Evolutionary conservation across 441 rosid species (phyloP).

Genomic region (Aleurites moluccanus): DNA sequence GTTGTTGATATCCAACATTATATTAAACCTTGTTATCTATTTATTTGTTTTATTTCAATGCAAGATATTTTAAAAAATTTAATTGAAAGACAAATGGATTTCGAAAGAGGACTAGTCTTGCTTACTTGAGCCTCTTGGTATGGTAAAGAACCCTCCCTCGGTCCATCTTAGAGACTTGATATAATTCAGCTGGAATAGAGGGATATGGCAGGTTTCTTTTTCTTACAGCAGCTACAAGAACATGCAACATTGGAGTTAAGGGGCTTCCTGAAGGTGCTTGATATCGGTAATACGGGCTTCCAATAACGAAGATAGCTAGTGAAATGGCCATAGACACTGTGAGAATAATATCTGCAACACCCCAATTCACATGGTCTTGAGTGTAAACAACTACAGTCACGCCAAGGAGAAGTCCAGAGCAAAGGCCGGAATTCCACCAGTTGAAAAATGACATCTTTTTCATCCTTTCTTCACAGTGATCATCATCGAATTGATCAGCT

Average conservation of each 20-base stretch:
- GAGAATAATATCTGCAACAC: conserved; percentile 61
- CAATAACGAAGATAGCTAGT: conserved; percentile 55
- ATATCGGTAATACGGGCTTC: conserved; percentile 76
- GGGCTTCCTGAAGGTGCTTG: conserved; percentile 72
- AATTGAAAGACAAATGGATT: background rate
- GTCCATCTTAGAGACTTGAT: conserved; percentile 42
- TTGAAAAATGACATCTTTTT: conserved; percentile 92
- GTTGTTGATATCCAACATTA: too few relatives aligned
- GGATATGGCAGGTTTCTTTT: conserved; percentile 71
- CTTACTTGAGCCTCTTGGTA: conserved; percentile 68
- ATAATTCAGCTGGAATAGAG: conserved; percentile 43
- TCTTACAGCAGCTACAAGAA: conserved; percentile 66
- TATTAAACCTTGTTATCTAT: too few relatives aligned
- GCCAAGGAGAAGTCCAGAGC: conserved; percentile 65
- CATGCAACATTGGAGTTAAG: conserved; percentile 74
- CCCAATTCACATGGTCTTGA: conserved; percentile 83
- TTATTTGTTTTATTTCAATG: too few relatives aligned
- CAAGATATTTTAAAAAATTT: too few relatives aligned
- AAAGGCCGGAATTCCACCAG: conserved; percentile 88
- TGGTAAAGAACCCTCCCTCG: conserved; percentile 57
- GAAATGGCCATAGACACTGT: conserved; percentile 65
- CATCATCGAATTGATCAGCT: conserved; percentile 92
- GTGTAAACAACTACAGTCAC: conserved; percentile 73
- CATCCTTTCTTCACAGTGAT: conserved; percentile 64
- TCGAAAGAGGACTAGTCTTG: background rate